phyloP scores from a whole-genome alignment of 2,329 filamentous ascomycete genomes.

The Lecanicillium sp. region DNA sequence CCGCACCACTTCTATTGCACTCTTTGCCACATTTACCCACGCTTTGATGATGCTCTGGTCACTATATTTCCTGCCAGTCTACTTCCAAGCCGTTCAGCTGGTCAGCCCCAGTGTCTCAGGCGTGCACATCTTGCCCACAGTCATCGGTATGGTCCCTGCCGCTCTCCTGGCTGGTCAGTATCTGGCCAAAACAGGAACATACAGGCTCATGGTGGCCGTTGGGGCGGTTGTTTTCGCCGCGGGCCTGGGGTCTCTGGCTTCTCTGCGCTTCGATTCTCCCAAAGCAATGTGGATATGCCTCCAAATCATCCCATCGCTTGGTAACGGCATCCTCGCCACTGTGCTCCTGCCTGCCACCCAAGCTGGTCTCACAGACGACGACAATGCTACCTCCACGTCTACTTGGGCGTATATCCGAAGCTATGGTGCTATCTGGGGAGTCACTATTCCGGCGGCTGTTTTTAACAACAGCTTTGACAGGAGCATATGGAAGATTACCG shows the following conservation, averaged over 20 bases:
- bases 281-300: slow-evolving; percentile 29
- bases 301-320: slow-evolving; percentile 30
- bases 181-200: slow-evolving; percentile 24
- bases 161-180: slow-evolving; percentile 22
- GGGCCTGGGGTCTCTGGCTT: slow-evolving; percentile 9
- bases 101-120: not conserved
- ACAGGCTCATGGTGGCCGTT: slow-evolving; percentile 15
- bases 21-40: slow-evolving; percentile 4
- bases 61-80: slow-evolving; percentile 9
- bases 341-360: slow-evolving; percentile 35
- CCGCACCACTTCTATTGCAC: slow-evolving; percentile 1
- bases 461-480: slow-evolving; percentile 22
- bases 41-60: slow-evolving; percentile 1
- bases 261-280: slow-evolving; percentile 25
- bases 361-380: slow-evolving; percentile 23
- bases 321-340: slow-evolving; percentile 34
- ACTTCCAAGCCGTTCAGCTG: slow-evolving; percentile 6
- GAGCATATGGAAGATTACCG: not conserved
- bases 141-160: not conserved
- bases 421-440: slow-evolving; percentile 36
- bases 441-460: slow-evolving; percentile 33
- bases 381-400: slow-evolving; percentile 26
- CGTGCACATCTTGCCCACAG: slow-evolving; percentile 3
- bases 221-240: too few species aligned
- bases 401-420: slow-evolving; percentile 35